Evolutionary conservation across 2,329 filamentous ascomycete genomes (phyloP).

Genomic region (Aspergillus proliferans): DNA sequence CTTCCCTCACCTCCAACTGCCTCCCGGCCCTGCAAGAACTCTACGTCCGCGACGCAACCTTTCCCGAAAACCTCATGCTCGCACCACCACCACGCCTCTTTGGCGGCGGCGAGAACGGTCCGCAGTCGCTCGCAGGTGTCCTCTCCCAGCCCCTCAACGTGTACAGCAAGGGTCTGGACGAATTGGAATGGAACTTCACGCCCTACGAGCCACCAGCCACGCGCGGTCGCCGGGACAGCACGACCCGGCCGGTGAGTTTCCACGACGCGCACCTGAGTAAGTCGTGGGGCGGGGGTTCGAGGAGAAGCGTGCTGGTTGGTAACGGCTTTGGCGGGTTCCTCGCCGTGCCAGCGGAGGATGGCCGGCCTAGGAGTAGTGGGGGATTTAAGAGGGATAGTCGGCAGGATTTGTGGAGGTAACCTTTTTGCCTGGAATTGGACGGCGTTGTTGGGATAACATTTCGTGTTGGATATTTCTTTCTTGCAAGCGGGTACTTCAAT

Average conservation of each 20-base stretch:
- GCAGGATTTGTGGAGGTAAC: slow-evolving; percentile 34
- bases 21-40: slow-evolving; percentile 69
- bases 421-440: background rate
- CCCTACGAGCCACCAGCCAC: slow-evolving; percentile 47
- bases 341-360: slow-evolving; percentile 53
- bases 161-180: slow-evolving; percentile 61
- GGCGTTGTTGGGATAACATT: too few species aligned
- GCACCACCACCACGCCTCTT: slow-evolving; percentile 57
- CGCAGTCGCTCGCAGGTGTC: slow-evolving; percentile 19
- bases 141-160: slow-evolving; percentile 56
- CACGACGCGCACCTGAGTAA: slow-evolving; percentile 44
- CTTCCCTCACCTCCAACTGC: slow-evolving; percentile 69
- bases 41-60: slow-evolving; percentile 78
- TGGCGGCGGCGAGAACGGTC: slow-evolving; percentile 29
- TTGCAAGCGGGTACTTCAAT: too few species aligned
- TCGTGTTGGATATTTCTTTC: too few species aligned
- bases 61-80: slow-evolving; percentile 72
- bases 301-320: slow-evolving; percentile 58
- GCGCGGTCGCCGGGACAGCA: slow-evolving; percentile 30
- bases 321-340: slow-evolving; percentile 63
- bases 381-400: slow-evolving; percentile 27
- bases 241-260: slow-evolving; percentile 42
- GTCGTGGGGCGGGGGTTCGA: slow-evolving; percentile 54
- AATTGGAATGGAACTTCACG: slow-evolving; percentile 63
- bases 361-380: slow-evolving; percentile 30